Conservation (phyloP, 73 alveolate species). For the Tetrahymena elliotti region DNA sequence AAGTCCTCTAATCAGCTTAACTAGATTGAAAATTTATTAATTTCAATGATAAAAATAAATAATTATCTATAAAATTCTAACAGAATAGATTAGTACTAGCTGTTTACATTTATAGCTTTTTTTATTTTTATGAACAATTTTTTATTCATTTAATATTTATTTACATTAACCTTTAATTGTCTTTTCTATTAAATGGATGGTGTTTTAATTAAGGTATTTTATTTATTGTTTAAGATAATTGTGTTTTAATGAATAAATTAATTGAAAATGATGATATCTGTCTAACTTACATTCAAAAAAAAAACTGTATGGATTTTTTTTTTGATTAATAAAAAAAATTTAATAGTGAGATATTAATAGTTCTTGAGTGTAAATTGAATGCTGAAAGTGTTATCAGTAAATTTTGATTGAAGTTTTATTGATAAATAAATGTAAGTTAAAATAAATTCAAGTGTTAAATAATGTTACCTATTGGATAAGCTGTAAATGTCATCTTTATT, state of each 20-base stretch:
- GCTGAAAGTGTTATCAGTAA: not conserved
- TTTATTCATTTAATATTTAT: too few relatives aligned
- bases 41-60: too few relatives aligned
- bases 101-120: not conserved
- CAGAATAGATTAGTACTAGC: too few relatives aligned
- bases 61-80: not conserved
- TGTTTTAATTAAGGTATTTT: too few relatives aligned
- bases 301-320: not conserved
- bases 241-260: too few relatives aligned
- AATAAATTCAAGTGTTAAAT: not conserved
- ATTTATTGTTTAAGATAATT: too few relatives aligned
- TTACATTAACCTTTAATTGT: too few relatives aligned
- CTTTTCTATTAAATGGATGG: too few relatives aligned
- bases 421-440: not conserved
- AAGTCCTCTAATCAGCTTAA: not conserved
- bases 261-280: too few relatives aligned
- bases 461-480: not conserved
- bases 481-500: conserved; percentile 36
- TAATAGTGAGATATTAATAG: not conserved
- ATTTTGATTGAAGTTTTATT: not conserved
- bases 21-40: not conserved
- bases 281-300: not conserved
- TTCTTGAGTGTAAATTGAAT: not conserved
- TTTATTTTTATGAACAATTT: too few relatives aligned
- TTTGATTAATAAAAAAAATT: not conserved